Base-by-base conservation (phyloP, 1,284 basidiomycete species). In the Microbotryum silenes-acaulis region DNA sequence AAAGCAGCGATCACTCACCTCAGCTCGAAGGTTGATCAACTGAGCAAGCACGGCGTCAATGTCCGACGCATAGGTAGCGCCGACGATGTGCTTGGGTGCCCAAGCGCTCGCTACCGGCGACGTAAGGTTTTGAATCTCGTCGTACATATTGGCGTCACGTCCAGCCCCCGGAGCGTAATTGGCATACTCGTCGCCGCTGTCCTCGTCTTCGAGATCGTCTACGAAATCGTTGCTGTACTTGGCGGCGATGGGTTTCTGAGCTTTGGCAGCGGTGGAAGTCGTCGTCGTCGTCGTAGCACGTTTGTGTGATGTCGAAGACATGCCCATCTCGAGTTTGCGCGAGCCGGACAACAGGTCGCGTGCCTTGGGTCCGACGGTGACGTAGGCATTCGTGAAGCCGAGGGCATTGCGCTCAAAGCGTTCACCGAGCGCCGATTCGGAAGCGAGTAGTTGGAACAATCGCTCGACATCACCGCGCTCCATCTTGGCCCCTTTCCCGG, bases 371-470 rank as follows among this genome's bases (percentile, higher is more conserved):
- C 73, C 59, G 65, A 75, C 75, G 64, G 65, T 56, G 46, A 79
- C 60, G 63, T 81, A 80, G 0, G 75, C 66, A 46, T 73, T 71
- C 55, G 72, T 71, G 71, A 74, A 77, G 20, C 76, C 75, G 54
- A 65, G 65, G 2, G 45, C 52, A 62, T 77, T 79, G 54, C 66
- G 60, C 23, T 73, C 69, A 52, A 70, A 67, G 7, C 72, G 67
- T 54, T 76, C 72, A 16, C 70, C 69, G 46, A 81, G 73, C 29
- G 75, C 76, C 2, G 81, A 77, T 48, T 80, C 71, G 42, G 75
- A 73, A 14, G 80, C 65, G 12, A 90, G 78, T 29, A 78, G 79
- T 65, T 85, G 80, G 67, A 89, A 79, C 18, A 88, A 74, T 14
- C 86, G 81, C 46, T 89, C 85, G 23, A 81, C 66, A 29, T 84